Conservation (phyloP, 805 yeast genomes). For the Zygosaccharomyces siamensis region DNA sequence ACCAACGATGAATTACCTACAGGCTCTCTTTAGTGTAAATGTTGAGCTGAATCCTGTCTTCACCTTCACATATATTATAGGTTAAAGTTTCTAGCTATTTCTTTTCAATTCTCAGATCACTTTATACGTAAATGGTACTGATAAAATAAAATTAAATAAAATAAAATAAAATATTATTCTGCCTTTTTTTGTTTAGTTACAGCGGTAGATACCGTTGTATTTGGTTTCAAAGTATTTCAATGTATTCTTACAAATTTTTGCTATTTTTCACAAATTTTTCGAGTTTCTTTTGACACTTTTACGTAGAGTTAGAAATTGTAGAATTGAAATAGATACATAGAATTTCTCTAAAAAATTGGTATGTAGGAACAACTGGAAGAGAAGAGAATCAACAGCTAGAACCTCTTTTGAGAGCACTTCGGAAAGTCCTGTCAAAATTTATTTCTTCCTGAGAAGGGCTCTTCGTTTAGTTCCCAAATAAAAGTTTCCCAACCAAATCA, state of each 20-base stretch:
- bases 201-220: background rate
- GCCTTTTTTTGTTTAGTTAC: background rate
- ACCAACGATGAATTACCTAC: background rate
- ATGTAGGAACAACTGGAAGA: no score
- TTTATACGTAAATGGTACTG: background rate
- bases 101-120: slow-evolving; percentile 3
- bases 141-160: background rate
- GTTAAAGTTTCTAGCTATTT: slow-evolving; percentile 1
- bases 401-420: no score
- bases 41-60: background rate
- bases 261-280: background rate
- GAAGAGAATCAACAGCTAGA: no score
- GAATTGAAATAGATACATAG: background rate
- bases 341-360: background rate
- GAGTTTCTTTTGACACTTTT: background rate
- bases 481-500: no score
- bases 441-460: no score
- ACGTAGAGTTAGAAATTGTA: background rate
- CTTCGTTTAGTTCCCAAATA: no score
- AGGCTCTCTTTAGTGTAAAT: background rate
- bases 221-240: background rate
- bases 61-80: background rate
- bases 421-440: no score
- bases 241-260: background rate
- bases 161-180: background rate